A percentile compares a stretch with the other conserved stretches of the same genome.
phyloP scores from a whole-genome alignment of 2,329 filamentous ascomycete genomes.

The Fusarium fracticaudum region DNA sequence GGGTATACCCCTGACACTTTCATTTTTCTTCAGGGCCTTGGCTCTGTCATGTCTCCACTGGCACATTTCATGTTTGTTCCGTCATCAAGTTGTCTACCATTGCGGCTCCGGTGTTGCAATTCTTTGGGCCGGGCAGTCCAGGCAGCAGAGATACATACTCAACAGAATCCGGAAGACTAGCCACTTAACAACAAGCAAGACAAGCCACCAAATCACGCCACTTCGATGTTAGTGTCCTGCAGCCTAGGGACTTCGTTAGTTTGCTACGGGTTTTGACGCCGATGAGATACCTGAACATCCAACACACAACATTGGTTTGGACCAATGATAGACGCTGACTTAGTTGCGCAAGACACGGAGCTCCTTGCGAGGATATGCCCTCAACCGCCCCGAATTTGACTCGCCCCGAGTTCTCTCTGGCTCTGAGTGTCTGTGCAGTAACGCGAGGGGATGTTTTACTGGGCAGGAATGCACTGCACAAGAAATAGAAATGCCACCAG shows the following conservation, averaged over 20 bases:
- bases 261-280: background rate
- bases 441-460: background rate
- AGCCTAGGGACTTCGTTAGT: background rate
- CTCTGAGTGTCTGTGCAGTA: background rate
- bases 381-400: background rate
- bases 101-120: background rate
- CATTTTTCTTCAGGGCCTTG: background rate
- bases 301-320: background rate
- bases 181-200: background rate
- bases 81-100: background rate
- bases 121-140: background rate
- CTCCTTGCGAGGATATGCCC: background rate
- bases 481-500: background rate
- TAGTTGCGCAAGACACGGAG: background rate
- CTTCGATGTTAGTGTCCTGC: background rate
- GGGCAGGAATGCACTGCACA: background rate
- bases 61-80: background rate
- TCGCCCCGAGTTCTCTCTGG: background rate
- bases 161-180: background rate
- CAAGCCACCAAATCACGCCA: background rate
- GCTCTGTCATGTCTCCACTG: background rate
- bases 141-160: background rate
- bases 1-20: background rate
- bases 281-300: background rate
- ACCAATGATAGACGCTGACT: background rate